Conservation (phyloP, 176 grass and related monocot species). For the Oryza punctata region DNA sequence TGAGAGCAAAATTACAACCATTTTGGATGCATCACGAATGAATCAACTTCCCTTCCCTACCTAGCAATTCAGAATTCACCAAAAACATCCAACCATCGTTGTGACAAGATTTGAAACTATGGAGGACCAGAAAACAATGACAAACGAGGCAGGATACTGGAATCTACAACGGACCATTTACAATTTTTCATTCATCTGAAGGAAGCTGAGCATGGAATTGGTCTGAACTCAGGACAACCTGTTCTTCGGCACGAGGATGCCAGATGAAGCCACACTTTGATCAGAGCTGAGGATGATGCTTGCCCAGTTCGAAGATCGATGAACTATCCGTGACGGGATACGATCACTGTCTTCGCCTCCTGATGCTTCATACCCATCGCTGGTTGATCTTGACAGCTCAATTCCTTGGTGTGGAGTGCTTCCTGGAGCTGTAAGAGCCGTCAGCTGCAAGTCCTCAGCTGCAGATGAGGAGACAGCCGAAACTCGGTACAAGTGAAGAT, state of each 20-base stretch:
- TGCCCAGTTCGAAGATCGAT: slow-evolving; percentile 92
- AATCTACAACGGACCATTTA: slow-evolving; percentile 32
- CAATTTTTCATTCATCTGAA: slow-evolving; percentile 44
- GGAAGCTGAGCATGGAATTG: slow-evolving; percentile 26
- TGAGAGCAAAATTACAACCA: slow-evolving; percentile 38
- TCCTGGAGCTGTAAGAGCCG: slow-evolving; percentile 44
- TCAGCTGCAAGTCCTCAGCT: slow-evolving; percentile 69
- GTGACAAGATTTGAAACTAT: slow-evolving; percentile 25
- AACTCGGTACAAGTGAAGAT: slow-evolving; percentile 78
- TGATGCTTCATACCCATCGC: slow-evolving; percentile 97
- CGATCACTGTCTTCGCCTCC: slow-evolving; percentile 97
- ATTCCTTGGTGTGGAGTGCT: slow-evolving; percentile 62
- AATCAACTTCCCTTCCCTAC: slow-evolving; percentile 12
- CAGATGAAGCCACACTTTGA: slow-evolving; percentile 44
- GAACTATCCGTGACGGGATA: slow-evolving; percentile 90
- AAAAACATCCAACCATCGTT: not conserved
- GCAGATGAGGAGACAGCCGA: slow-evolving; percentile 78
- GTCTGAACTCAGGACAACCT: slow-evolving; percentile 38
- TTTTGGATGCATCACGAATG: not conserved
- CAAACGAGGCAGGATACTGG: not conserved
- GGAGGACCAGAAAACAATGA: not conserved
- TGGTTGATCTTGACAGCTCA: slow-evolving; percentile 80
- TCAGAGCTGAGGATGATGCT: slow-evolving; percentile 60
- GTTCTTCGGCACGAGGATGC: slow-evolving; percentile 40
- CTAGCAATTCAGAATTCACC: slow-evolving; percentile 25